Percentiles rank a stretch among this genome's conserved stretches.
Evolutionary conservation across 192 early-diverging fungal species (phyloP).

Genomic region (Umbelopsis sp.): DNA sequence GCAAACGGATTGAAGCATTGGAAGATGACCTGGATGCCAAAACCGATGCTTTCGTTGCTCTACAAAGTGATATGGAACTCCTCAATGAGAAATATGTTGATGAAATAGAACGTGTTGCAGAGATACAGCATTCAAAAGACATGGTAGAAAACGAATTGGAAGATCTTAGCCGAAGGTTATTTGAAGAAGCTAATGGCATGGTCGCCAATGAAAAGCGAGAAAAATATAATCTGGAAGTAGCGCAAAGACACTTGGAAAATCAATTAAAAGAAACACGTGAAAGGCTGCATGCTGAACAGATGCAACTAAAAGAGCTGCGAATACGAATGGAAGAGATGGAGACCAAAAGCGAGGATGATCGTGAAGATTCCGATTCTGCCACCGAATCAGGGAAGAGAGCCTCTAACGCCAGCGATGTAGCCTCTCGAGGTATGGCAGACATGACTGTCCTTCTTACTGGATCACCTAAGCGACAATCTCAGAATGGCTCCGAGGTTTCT

Average conservation of each 20-base stretch:
- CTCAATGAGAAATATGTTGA: conserved; percentile 84
- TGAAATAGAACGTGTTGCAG: conserved; percentile 83
- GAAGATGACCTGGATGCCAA: conserved; percentile 70
- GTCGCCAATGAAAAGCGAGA: conserved; percentile 80
- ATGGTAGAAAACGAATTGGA: conserved; percentile 93
- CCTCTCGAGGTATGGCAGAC: conserved; percentile 44
- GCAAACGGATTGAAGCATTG: conserved; percentile 30
- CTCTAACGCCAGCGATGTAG: conserved; percentile 31
- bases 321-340: conserved; percentile 74
- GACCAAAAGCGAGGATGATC: conserved; percentile 45
- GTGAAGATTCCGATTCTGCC: conserved; percentile 5
- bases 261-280: conserved; percentile 69
- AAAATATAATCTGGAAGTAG: conserved; percentile 55
- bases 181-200: conserved; percentile 95
- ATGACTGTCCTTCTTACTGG: conserved; percentile 38
- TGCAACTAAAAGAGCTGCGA: conserved; percentile 86
- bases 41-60: conserved; percentile 67
- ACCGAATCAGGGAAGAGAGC: conserved; percentile 26
- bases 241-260: conserved; percentile 60
- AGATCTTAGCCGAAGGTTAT: conserved; percentile 86
- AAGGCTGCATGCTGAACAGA: conserved; percentile 75
- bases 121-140: conserved; percentile 91
- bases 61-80: conserved; percentile 67
- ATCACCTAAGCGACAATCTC: conserved; percentile 3
- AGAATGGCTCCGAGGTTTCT: neutral